Evolutionary conservation across 2,329 filamentous ascomycete genomes (phyloP).

Genomic region (Aspergillus hiratsukae): DNA sequence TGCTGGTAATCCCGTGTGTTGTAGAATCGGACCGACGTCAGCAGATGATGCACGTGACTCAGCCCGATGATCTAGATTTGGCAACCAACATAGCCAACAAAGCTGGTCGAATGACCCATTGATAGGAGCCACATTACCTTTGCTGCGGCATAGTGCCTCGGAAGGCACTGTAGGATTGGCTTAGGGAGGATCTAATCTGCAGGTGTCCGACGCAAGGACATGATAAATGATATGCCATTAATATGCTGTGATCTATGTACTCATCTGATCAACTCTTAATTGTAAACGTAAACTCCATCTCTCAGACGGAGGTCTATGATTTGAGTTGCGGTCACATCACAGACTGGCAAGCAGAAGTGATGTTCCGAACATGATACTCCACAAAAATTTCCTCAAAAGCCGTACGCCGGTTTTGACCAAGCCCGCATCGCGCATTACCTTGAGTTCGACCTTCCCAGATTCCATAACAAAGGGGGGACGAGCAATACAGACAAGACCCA

Average conservation of each 20-base stretch:
- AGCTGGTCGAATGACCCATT: background rate
- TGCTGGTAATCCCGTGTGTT: background rate
- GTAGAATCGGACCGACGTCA: slow-evolving; percentile 7
- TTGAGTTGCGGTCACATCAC: background rate
- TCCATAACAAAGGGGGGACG: slow-evolving; percentile 13
- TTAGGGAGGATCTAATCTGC: background rate
- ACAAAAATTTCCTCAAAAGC: slow-evolving; percentile 10
- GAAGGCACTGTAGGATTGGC: background rate
- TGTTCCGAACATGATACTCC: background rate
- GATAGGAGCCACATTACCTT: too few species aligned
- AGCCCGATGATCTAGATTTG: background rate
- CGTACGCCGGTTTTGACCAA: slow-evolving; percentile 15
- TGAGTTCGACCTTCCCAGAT: slow-evolving; percentile 3
- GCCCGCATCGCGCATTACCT: slow-evolving; percentile 7
- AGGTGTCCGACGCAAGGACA: background rate
- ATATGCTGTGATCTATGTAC: background rate
- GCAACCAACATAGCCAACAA: too few species aligned
- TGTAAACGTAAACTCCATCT: background rate
- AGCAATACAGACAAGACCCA: slow-evolving; percentile 9
- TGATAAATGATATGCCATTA: background rate
- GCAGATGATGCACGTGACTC: background rate
- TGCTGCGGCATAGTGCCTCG: too few species aligned
- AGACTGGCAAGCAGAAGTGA: background rate
- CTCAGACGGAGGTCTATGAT: background rate
- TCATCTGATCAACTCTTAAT: background rate